phyloP scores from a whole-genome alignment of 371 early-diverging fungal species.

The Capniomyces stellatus region DNA sequence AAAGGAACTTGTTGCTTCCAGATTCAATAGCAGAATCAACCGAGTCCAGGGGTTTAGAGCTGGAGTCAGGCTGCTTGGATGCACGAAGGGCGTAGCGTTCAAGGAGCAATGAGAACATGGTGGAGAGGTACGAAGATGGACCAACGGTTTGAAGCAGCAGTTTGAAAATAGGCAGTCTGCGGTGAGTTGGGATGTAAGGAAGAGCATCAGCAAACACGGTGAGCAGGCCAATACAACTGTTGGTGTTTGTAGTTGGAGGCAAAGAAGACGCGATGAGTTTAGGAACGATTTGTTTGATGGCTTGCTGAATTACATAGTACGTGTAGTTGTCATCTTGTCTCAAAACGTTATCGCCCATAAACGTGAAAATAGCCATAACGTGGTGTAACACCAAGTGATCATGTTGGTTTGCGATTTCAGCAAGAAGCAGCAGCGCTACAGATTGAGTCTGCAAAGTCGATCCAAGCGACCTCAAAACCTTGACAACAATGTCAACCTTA shows the following conservation, averaged over 20 bases:
- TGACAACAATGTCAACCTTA: slow-evolving; percentile 74
- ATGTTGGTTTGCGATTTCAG: slow-evolving; percentile 61
- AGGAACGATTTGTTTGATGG: slow-evolving; percentile 72
- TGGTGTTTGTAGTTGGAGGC: slow-evolving; percentile 5
- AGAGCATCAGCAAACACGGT: slow-evolving; percentile 83
- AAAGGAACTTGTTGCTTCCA: not conserved
- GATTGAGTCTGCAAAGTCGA: slow-evolving; percentile 91
- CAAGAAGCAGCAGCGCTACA: slow-evolving; percentile 69
- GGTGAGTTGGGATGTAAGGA: slow-evolving; percentile 81
- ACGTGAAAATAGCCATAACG: slow-evolving; percentile 92
- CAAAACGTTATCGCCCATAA: slow-evolving; percentile 90
- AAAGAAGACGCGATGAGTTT: slow-evolving; percentile 40
- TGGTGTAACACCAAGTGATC: slow-evolving; percentile 76
- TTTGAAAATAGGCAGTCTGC: slow-evolving; percentile 73
- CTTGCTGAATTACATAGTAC: slow-evolving; percentile 84
- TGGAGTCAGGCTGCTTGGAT: slow-evolving; percentile 5
- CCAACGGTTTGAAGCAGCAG: slow-evolving; percentile 68
- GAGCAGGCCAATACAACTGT: slow-evolving; percentile 32
- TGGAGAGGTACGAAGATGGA: slow-evolving; percentile 46
- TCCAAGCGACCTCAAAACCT: slow-evolving; percentile 73
- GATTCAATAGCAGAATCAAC: too few relatives aligned
- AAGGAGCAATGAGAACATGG: slow-evolving; percentile 51
- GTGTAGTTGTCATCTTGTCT: slow-evolving; percentile 90
- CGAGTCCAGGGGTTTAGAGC: slow-evolving; percentile 2
- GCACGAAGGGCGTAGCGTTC: slow-evolving; percentile 40